These are phyloP conservation scores for Epichloe gansuensis DNA, from an alignment of 2,329 filamentous ascomycete species.

Conservation along the genomic window DNA sequence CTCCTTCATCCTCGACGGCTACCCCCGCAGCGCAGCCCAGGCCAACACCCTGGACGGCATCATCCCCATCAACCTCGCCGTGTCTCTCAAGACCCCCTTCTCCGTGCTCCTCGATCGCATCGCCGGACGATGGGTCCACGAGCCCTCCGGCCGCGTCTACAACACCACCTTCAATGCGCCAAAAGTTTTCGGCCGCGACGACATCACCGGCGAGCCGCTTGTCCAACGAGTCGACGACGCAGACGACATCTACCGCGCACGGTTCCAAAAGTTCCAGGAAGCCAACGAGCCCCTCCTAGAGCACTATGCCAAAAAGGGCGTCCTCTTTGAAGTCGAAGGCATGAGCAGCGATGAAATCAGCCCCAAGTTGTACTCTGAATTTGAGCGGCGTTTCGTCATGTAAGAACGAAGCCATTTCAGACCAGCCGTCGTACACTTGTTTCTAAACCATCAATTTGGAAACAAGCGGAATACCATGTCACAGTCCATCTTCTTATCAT, in stretches of 20 bases:
- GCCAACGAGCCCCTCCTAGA: slow-evolving; percentile 75
- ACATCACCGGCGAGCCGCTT: slow-evolving; percentile 78
- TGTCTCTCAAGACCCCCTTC: slow-evolving; percentile 74
- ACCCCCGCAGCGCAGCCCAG: slow-evolving; percentile 77
- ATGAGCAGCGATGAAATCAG: slow-evolving; percentile 90
- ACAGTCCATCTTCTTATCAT: not conserved
- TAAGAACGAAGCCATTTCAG: slow-evolving; percentile 4
- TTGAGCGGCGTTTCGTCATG: slow-evolving; percentile 57
- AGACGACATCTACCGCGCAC: slow-evolving; percentile 69
- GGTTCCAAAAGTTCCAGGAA: slow-evolving; percentile 75
- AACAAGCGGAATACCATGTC: not conserved
- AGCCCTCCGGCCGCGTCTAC: slow-evolving; percentile 82
- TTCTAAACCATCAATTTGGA: too few relatives aligned
- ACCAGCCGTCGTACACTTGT: too few relatives aligned
- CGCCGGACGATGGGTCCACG: slow-evolving; percentile 84
- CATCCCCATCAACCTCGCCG: slow-evolving; percentile 88
- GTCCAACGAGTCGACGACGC: slow-evolving; percentile 76
- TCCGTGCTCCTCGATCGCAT: slow-evolving; percentile 83
- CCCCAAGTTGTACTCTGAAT: slow-evolving; percentile 74
- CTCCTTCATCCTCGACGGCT: slow-evolving; percentile 92
- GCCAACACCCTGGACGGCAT: slow-evolving; percentile 64
- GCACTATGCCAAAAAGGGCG: slow-evolving; percentile 73
- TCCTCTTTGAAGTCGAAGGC: slow-evolving; percentile 77
- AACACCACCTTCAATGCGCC: slow-evolving; percentile 90
- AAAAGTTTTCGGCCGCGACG: slow-evolving; percentile 66